Percentiles rank a stretch among this genome's conserved stretches.
These are phyloP conservation scores for Zygosaccharomyces sapae DNA, from an alignment of 1,139 yeast species.

Conservation along the genomic window DNA sequence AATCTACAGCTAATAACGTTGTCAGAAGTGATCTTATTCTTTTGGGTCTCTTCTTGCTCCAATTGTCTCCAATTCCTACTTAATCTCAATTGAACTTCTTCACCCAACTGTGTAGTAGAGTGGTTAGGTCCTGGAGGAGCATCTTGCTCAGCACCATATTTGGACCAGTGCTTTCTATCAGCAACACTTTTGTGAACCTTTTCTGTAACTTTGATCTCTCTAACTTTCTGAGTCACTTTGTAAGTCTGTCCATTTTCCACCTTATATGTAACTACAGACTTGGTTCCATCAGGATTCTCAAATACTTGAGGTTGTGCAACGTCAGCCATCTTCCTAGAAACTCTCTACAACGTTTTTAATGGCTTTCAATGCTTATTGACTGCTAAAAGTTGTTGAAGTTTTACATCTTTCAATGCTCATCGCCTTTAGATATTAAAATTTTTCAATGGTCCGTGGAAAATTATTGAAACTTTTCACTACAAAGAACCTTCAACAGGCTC, in stretches of 20 bases:
- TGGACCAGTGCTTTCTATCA: constrained; percentile 65
- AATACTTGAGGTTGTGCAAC: constrained; percentile 66
- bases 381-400: not conserved
- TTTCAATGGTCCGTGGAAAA: constrained; percentile 5
- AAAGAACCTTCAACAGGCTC: constrained; percentile 1
- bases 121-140: constrained; percentile 82
- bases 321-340: constrained; percentile 36
- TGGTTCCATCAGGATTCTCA: constrained; percentile 81
- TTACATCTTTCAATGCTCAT: constrained; percentile 2
- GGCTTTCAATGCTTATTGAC: not conserved
- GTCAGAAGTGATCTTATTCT: constrained; percentile 53
- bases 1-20: constrained; percentile 70
- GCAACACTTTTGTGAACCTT: constrained; percentile 77
- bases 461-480: constrained; percentile 1
- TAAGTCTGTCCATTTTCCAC: constrained; percentile 79
- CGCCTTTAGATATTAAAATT: constrained; percentile 4
- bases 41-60: constrained; percentile 55
- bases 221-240: constrained; percentile 80
- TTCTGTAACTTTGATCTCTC: constrained; percentile 72
- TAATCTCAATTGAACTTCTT: constrained; percentile 65
- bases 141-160: constrained; percentile 79
- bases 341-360: constrained; percentile 1
- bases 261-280: constrained; percentile 76
- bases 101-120: constrained; percentile 86
- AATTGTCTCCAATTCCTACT: constrained; percentile 71